Evolutionary conservation across 2,329 filamentous ascomycete species (phyloP).

Genomic region (Fusarium fujikuroi): DNA sequence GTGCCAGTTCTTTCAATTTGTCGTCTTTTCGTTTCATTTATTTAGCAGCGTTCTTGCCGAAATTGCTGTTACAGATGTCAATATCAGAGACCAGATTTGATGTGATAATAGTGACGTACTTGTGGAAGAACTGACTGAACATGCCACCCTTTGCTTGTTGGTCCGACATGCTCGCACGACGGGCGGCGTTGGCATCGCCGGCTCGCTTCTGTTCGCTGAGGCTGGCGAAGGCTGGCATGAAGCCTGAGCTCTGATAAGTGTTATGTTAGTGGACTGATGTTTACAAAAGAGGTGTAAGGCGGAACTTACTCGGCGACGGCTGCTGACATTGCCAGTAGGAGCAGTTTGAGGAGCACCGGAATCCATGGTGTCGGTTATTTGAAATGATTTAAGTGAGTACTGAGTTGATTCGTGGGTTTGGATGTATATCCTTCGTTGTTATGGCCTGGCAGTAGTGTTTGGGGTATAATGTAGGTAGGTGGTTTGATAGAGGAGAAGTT

Average conservation of each 20-base stretch:
- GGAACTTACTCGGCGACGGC: slow-evolving; percentile 47
- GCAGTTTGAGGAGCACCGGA: slow-evolving; percentile 42
- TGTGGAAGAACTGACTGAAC: slow-evolving; percentile 67
- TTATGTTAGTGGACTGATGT: not conserved
- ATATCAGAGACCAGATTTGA: not conserved
- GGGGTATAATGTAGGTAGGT: not conserved
- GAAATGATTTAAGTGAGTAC: not conserved
- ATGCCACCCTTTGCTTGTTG: slow-evolving; percentile 62
- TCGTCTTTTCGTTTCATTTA: slow-evolving; percentile 24
- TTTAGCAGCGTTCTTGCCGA: slow-evolving; percentile 49
- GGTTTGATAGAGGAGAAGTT: not conserved
- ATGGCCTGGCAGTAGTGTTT: not conserved
- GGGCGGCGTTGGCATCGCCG: slow-evolving; percentile 55
- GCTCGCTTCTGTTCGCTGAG: slow-evolving; percentile 64
- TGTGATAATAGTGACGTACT: slow-evolving; percentile 52
- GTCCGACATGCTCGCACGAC: slow-evolving; percentile 66
- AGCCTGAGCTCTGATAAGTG: slow-evolving; percentile 55
- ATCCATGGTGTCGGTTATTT: slow-evolving; percentile 42
- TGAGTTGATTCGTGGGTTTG: not conserved
- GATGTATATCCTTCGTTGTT: not conserved
- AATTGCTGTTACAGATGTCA: slow-evolving; percentile 43
- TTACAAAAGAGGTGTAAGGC: not conserved
- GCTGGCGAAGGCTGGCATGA: slow-evolving; percentile 60
- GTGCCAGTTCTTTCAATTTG: not conserved
- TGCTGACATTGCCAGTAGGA: slow-evolving; percentile 26